Evolutionary conservation across 805 yeast genomes (phyloP).

Genomic region (Clavispora fructus): DNA sequence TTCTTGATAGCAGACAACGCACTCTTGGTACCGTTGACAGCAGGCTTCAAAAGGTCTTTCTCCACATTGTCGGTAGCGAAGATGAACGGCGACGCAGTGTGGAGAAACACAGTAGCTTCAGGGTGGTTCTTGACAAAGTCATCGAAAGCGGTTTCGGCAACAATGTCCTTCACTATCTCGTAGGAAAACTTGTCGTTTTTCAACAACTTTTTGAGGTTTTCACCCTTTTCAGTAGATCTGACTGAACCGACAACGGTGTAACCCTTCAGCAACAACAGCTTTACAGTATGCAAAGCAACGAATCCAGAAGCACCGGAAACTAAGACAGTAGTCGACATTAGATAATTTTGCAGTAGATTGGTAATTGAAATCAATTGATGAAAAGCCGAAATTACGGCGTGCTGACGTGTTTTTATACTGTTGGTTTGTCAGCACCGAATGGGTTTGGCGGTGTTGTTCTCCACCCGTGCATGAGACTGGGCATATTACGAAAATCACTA

Average conservation of each 20-base stretch:
- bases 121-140: slow-evolving; percentile 40
- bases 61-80: slow-evolving; percentile 43
- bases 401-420: too few species aligned
- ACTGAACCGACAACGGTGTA: slow-evolving; percentile 24
- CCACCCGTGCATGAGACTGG: too few species aligned
- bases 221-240: slow-evolving; percentile 20
- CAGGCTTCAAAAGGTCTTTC: slow-evolving; percentile 49
- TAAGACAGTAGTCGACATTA: slow-evolving; percentile 15
- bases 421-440: too few species aligned
- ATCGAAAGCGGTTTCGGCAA: slow-evolving; percentile 41
- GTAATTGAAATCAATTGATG: too few species aligned
- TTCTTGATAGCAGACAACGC: too few species aligned
- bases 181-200: slow-evolving; percentile 30
- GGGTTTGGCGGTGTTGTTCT: too few species aligned
- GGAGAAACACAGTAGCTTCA: slow-evolving; percentile 51
- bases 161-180: slow-evolving; percentile 46
- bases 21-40: too few species aligned
- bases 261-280: slow-evolving; percentile 18
- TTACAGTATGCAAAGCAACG: slow-evolving; percentile 23
- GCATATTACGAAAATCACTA: too few species aligned
- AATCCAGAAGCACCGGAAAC: slow-evolving; percentile 32
- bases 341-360: too few species aligned
- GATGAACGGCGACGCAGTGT: slow-evolving; percentile 57
- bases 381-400: too few species aligned
- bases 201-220: too few species aligned